A percentile compares a stretch with the other conserved stretches of the same genome.
These are phyloP conservation scores for Solanum megistacrolobum DNA, from an alignment of 257 asterid species.

Conservation along the genomic window DNA sequence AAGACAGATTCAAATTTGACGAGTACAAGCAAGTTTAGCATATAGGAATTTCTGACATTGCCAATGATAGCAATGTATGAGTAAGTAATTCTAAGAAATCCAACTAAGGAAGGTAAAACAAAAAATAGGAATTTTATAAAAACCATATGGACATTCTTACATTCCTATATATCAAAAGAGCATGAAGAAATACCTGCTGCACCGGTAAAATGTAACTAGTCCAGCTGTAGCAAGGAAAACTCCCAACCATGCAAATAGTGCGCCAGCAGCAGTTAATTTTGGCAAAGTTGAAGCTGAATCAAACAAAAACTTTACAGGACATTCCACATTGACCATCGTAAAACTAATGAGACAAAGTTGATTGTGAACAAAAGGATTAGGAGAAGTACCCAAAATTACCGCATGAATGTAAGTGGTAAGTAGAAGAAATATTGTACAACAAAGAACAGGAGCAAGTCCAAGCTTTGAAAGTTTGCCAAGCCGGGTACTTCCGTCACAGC, in stretches of 20 bases:
- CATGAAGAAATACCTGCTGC: slow-evolving; percentile 66
- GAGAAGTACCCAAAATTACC: slow-evolving; percentile 61
- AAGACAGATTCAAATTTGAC: slow-evolving; percentile 3
- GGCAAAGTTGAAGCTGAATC: slow-evolving; percentile 79
- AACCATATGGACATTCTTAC: not conserved
- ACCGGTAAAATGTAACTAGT: slow-evolving; percentile 64
- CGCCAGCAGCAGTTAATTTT: slow-evolving; percentile 73
- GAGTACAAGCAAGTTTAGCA: not conserved
- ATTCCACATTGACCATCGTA: not conserved
- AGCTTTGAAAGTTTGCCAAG: slow-evolving; percentile 71
- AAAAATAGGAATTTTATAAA: not conserved
- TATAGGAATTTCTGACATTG: not conserved
- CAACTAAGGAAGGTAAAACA: not conserved
- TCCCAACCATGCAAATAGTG: slow-evolving; percentile 91
- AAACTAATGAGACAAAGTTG: not conserved
- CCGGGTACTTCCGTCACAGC: slow-evolving; percentile 62
- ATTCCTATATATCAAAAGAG: not conserved
- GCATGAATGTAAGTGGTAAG: slow-evolving; percentile 62
- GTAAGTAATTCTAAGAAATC: not conserved
- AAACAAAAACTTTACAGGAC: slow-evolving; percentile 3
- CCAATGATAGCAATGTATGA: not conserved
- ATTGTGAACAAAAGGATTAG: not conserved
- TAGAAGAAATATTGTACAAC: slow-evolving; percentile 64
- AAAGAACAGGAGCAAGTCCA: slow-evolving; percentile 93
- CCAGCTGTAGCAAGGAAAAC: slow-evolving; percentile 72